Percentiles rank a stretch among this genome's conserved stretches.
These are phyloP conservation scores for Cenococcum geophilum DNA, from an alignment of 495 filamentous ascomycete species.

Conservation along the genomic window DNA sequence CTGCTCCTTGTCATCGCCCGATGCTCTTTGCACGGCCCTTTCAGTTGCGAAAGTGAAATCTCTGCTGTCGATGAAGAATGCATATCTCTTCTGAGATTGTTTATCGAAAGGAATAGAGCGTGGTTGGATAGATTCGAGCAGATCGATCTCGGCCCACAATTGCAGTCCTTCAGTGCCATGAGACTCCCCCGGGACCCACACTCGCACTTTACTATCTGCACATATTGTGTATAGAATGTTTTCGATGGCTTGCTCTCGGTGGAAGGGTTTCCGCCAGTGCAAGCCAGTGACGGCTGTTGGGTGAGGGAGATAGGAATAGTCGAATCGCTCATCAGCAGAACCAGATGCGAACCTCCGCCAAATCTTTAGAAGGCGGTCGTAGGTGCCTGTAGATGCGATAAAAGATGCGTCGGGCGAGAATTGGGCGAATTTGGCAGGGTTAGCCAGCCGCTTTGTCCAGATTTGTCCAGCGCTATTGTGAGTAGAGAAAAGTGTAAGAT, in stretches of 20 bases:
- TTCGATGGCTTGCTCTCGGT: constrained; percentile 71
- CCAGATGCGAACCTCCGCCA: constrained; percentile 89
- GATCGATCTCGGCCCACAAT: constrained; percentile 78
- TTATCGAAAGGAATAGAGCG: constrained; percentile 39
- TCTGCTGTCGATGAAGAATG: constrained; percentile 77
- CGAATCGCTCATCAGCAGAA: constrained; percentile 75
- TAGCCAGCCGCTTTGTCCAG: constrained; percentile 71
- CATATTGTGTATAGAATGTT: constrained; percentile 93
- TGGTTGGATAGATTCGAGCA: constrained; percentile 65
- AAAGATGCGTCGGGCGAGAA: constrained; percentile 82
- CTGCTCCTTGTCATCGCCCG: constrained; percentile 54
- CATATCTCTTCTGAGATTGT: constrained; percentile 52
- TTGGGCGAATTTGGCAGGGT: constrained; percentile 64
- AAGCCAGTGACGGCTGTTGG: constrained; percentile 70
- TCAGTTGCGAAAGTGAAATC: constrained; percentile 74
- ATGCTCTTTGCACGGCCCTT: constrained; percentile 58
- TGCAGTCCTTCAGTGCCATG: constrained; percentile 65
- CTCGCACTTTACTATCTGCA: constrained; percentile 70
- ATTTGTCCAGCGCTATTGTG: constrained; percentile 46
- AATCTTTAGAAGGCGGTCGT: constrained; percentile 83
- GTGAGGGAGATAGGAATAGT: constrained; percentile 84
- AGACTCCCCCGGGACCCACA: constrained; percentile 76
- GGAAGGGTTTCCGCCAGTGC: constrained; percentile 74
- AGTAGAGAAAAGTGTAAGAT: constrained; percentile 63
- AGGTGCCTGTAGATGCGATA: constrained; percentile 71